Base-by-base conservation (phyloP, 164 flowering plant species). In the Nelumbo lutea region DNA sequence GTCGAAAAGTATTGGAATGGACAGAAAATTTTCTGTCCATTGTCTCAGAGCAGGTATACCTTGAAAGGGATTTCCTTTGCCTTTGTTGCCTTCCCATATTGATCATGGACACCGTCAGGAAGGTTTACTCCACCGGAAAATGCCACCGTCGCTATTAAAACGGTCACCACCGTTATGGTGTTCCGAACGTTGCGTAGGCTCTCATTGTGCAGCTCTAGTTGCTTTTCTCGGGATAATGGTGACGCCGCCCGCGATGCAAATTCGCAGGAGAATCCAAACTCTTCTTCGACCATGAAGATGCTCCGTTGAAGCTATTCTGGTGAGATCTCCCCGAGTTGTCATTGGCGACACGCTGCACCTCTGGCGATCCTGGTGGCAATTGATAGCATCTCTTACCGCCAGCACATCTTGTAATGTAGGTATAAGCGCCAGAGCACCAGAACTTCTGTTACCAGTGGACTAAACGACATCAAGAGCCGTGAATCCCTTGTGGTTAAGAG, bases 381-480 rank as follows among this genome's bases (percentile, higher is more conserved):
- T 85, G 81, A 50, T 72, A 68, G 66, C 84, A 64, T 53, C 82
- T 79, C 68, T 79, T 82, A 4, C 79, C 85, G 5, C 90, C 88
- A 9, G 86, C 83, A 27, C 27, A 2, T 80, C 79, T 9, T 50
- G 66, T 41, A 87, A 67, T 39, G 80, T 73, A 0, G 80, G 81
- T 38, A 79, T 53, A 7, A 83, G 81, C 4, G 10, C 58, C 11
- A 87, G 83, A 27, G 72, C 76, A 13, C 83, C 85, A 1, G 88
- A 82, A 1, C 1, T 46, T 67, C 74, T 83, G 72, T 80, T 85
- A 9, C 60, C 78, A 46, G 78, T 85, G 1, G 74, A 15, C 70
- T 79, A 87, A 4, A 82, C 80, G 1, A 85, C 76, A 62, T 87
- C 89, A 0, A 87, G 79, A 55, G 89, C 81, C 1, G 91, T 87